Evolutionary conservation across 495 filamentous ascomycete species (phyloP).

Genomic region (Lophiostoma macrostomum): DNA sequence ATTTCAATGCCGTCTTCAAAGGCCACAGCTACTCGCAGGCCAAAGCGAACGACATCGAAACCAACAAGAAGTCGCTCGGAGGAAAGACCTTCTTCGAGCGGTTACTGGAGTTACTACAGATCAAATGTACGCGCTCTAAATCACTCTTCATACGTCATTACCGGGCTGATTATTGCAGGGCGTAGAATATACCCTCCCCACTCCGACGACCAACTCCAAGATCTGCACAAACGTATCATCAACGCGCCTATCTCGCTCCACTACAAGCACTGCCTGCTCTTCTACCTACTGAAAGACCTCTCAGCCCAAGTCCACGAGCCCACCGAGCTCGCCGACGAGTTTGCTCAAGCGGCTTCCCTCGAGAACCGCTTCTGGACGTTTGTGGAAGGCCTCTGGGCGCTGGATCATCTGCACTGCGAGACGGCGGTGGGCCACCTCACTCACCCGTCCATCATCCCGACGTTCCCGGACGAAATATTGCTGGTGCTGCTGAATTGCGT

Average conservation of each 20-base stretch:
- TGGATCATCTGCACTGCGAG: constrained; percentile 70
- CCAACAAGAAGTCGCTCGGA: not conserved
- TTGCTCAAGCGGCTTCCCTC: constrained; percentile 56
- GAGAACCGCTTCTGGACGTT: constrained; percentile 70
- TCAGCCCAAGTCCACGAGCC: constrained; percentile 44
- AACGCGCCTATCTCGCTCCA: constrained; percentile 58
- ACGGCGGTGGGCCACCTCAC: constrained; percentile 68
- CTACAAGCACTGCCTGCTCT: constrained; percentile 74
- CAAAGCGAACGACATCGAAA: not conserved
- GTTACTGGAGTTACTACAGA: constrained; percentile 62
- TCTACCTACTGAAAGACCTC: constrained; percentile 75
- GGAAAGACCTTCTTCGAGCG: constrained; percentile 8
- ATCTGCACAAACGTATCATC: constrained; percentile 63
- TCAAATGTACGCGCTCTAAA: constrained; percentile 53
- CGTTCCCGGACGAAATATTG: constrained; percentile 78
- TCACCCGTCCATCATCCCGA: constrained; percentile 71
- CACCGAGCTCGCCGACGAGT: constrained; percentile 47
- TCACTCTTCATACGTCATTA: constrained; percentile 1
- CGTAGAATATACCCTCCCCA: constrained; percentile 67
- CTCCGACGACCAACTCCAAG: constrained; percentile 59
- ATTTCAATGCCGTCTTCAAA: not conserved
- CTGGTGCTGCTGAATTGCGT: constrained; percentile 56
- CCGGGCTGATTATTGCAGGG: constrained; percentile 41
- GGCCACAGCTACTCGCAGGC: not conserved
- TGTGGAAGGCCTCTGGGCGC: constrained; percentile 76